These are phyloP conservation scores for Fusarium pseudoanthophilum DNA, from an alignment of 2,329 filamentous ascomycete species.

Conservation along the genomic window DNA sequence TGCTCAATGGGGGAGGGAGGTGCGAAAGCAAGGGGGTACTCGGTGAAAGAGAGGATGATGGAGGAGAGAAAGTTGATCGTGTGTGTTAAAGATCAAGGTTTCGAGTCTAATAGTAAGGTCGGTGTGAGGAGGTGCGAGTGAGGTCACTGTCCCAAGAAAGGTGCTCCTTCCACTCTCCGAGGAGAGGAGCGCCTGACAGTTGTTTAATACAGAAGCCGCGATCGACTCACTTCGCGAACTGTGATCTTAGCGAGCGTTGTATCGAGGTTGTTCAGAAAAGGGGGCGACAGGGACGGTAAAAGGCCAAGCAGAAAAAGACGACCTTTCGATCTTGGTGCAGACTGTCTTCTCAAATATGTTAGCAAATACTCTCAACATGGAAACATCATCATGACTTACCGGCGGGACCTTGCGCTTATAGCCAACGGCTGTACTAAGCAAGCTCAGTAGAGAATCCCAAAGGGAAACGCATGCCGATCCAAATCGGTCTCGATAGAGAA, in stretches of 20 bases:
- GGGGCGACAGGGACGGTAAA: not conserved
- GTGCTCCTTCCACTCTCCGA: constrained; percentile 5
- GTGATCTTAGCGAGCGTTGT: not conserved
- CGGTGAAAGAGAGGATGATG: constrained; percentile 15
- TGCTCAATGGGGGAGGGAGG: not conserved
- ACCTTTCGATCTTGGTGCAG: not conserved
- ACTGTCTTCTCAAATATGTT: not conserved
- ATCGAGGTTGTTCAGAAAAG: not conserved
- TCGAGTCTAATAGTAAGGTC: not conserved
- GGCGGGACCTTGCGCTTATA: fast-evolving
- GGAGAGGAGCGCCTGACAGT: not conserved
- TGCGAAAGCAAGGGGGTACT: constrained; percentile 4
- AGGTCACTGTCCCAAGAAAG: constrained; percentile 9
- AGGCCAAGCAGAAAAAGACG: not conserved
- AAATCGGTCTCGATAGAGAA: not conserved
- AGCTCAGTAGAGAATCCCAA: not conserved
- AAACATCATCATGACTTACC: not conserved
- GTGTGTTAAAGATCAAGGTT: not conserved
- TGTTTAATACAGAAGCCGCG: not conserved
- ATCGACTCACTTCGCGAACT: not conserved
- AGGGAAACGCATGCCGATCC: not conserved
- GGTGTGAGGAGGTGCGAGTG: not conserved
- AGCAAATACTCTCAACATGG: not conserved
- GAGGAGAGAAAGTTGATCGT: not conserved
- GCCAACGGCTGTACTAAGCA: not conserved